phyloP scores from a whole-genome alignment of 2,329 filamentous ascomycete genomes.

The Paecilomyces sp. region DNA sequence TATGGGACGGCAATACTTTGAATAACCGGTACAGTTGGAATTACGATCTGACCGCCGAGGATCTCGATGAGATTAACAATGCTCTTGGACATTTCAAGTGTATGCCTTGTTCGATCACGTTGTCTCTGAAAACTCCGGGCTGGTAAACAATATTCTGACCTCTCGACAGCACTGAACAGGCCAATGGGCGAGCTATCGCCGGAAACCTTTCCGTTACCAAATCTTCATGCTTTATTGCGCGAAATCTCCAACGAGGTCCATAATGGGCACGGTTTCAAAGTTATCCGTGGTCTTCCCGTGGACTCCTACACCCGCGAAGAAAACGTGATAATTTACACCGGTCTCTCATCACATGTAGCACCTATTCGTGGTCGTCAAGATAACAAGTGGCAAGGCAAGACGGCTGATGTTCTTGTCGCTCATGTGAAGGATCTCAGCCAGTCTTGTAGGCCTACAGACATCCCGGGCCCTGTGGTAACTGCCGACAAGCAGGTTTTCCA shows the following conservation, averaged over 20 bases:
- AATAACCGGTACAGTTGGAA: slow-evolving; percentile 33
- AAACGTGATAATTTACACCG: slow-evolving; percentile 34
- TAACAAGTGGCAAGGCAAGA: slow-evolving; percentile 12
- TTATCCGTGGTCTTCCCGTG: slow-evolving; percentile 36
- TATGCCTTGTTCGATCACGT: slow-evolving; percentile 3
- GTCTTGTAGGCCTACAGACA: no score
- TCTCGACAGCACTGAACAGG: slow-evolving; percentile 19
- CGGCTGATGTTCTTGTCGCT: slow-evolving; percentile 44
- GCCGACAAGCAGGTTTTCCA: no score
- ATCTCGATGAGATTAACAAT: slow-evolving; percentile 38
- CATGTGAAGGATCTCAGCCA: slow-evolving; percentile 56
- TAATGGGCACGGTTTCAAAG: slow-evolving; percentile 35
- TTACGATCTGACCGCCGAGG: slow-evolving; percentile 25
- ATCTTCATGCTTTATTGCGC: slow-evolving; percentile 22
- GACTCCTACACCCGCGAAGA: slow-evolving; percentile 19
- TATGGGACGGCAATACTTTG: slow-evolving; percentile 41
- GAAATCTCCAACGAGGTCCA: slow-evolving; percentile 29
- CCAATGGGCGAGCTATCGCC: slow-evolving; percentile 30
- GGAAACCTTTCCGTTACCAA: slow-evolving; percentile 38
- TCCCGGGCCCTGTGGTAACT: no score
- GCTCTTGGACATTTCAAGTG: slow-evolving; percentile 38
- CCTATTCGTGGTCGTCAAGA: slow-evolving; percentile 35
- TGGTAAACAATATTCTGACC: background rate
- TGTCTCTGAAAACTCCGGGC: no score
- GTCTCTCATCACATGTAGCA: slow-evolving; percentile 37